These are phyloP conservation scores for Primulina tabacum DNA, from an alignment of 257 asterid genomes.

Conservation along the genomic window DNA sequence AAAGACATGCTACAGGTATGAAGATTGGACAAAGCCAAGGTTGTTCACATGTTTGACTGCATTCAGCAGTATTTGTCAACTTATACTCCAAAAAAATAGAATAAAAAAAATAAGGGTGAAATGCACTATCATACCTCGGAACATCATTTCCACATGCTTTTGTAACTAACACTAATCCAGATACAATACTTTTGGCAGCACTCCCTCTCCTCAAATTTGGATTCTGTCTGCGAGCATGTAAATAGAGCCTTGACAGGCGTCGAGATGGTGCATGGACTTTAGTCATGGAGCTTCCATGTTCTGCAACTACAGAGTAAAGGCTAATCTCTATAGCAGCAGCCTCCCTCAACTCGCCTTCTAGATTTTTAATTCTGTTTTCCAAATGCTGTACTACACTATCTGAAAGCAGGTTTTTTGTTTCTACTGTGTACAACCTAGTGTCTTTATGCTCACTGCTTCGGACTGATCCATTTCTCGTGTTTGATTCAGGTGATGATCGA, in stretches of 20 bases:
- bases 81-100: background rate
- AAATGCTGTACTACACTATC: conserved; percentile 50
- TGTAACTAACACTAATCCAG: conserved; percentile 71
- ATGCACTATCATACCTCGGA: conserved; percentile 50
- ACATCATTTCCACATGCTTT: conserved; percentile 89
- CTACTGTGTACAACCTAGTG: conserved; percentile 38
- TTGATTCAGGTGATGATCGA: conserved; percentile 48
- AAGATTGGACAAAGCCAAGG: background rate
- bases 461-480: conserved; percentile 43
- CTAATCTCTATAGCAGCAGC: conserved; percentile 81
- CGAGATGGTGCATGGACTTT: conserved; percentile 92
- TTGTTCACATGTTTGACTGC: background rate
- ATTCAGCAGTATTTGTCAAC: background rate
- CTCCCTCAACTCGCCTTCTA: conserved; percentile 74
- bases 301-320: conserved; percentile 73
- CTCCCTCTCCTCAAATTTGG: conserved; percentile 41
- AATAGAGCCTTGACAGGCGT: conserved; percentile 74
- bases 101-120: background rate
- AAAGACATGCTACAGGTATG: background rate
- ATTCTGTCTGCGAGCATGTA: conserved; percentile 52
- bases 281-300: conserved; percentile 72
- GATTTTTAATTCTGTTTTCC: conserved; percentile 48
- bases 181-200: conserved; percentile 66
- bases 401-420: conserved; percentile 39
- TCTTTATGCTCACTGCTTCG: conserved; percentile 36